These are phyloP conservation scores for Aspergillus vadensis DNA, from an alignment of 2,329 filamentous ascomycete species.

Conservation along the genomic window DNA sequence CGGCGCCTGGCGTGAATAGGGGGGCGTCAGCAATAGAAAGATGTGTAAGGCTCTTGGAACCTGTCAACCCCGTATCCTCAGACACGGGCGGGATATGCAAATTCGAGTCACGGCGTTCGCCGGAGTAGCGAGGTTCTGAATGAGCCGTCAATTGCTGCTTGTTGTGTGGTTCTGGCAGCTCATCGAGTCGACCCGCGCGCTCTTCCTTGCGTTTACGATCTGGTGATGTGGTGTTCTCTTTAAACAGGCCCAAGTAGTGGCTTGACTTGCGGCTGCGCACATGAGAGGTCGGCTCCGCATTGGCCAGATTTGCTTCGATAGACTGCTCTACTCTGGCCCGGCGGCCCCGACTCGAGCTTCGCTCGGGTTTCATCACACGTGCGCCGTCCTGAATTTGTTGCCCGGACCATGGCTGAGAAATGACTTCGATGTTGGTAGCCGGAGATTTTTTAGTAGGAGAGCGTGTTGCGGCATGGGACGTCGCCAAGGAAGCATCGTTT, in stretches of 20 bases:
- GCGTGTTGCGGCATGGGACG: conserved; percentile 25
- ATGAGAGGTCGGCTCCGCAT: conserved; percentile 56
- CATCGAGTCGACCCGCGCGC: conserved; percentile 41
- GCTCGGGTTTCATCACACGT: conserved; percentile 31
- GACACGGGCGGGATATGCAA: not conserved
- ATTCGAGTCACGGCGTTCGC: conserved; percentile 19
- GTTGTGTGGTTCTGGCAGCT: conserved; percentile 22
- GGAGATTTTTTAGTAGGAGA: conserved; percentile 23
- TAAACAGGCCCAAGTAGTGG: conserved; percentile 66
- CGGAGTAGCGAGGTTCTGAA: conserved; percentile 17
- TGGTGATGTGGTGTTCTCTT: conserved; percentile 60
- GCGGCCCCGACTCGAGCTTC: conserved; percentile 47
- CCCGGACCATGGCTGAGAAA: conserved; percentile 26
- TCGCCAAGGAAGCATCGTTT: conserved; percentile 28
- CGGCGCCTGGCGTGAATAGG: conserved; percentile 20
- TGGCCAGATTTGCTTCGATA: conserved; percentile 64
- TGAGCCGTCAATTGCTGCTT: conserved; percentile 15
- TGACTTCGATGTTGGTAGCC: conserved; percentile 23
- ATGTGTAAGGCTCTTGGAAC: conserved; percentile 31
- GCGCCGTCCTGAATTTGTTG: conserved; percentile 25
- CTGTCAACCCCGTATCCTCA: conserved; percentile 25
- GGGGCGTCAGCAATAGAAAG: conserved; percentile 29
- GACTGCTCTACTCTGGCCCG: conserved; percentile 59
- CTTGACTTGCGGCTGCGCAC: conserved; percentile 66
- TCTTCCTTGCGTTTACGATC: conserved; percentile 55